These are phyloP conservation scores for Eremochloa ophiuroides DNA, from an alignment of 176 grass and related monocot genomes.

Conservation along the genomic window DNA sequence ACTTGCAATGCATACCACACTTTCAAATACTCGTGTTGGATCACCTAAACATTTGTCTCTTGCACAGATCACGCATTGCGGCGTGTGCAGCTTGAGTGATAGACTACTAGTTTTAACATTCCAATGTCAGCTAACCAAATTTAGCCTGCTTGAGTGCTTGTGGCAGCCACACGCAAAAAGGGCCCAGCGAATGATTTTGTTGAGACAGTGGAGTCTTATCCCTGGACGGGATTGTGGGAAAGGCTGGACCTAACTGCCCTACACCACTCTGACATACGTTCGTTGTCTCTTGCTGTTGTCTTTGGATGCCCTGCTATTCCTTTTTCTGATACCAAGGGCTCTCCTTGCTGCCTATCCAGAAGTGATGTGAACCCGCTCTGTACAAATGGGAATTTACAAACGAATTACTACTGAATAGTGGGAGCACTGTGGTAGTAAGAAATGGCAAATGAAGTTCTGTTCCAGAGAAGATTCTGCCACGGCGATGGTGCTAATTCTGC, in stretches of 20 bases:
- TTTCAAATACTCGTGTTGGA: background rate
- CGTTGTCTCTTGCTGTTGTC: background rate
- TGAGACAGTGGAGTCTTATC: background rate
- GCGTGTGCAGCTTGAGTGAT: background rate
- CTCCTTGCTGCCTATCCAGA: background rate
- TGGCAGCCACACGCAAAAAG: background rate
- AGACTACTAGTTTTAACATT: background rate
- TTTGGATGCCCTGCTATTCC: background rate
- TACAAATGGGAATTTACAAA: background rate
- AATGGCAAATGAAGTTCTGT: background rate
- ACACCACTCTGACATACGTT: background rate
- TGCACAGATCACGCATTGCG: background rate
- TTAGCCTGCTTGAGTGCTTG: background rate
- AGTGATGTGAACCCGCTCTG: background rate
- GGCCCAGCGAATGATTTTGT: background rate
- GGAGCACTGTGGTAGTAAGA: background rate
- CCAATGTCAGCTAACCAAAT: background rate
- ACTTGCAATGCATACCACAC: too few relatives aligned
- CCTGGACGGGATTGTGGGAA: background rate
- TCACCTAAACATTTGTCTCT: background rate
- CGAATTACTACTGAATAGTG: background rate
- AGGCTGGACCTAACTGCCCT: background rate
- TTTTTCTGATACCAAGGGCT: background rate
- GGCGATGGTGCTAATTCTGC: too few relatives aligned
- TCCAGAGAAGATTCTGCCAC: background rate